Evolutionary conservation across 306 rosid genomes (phyloP), one percentile per base, ranked within the genome.

Genomic region (Dalbergia cultrata): DNA sequence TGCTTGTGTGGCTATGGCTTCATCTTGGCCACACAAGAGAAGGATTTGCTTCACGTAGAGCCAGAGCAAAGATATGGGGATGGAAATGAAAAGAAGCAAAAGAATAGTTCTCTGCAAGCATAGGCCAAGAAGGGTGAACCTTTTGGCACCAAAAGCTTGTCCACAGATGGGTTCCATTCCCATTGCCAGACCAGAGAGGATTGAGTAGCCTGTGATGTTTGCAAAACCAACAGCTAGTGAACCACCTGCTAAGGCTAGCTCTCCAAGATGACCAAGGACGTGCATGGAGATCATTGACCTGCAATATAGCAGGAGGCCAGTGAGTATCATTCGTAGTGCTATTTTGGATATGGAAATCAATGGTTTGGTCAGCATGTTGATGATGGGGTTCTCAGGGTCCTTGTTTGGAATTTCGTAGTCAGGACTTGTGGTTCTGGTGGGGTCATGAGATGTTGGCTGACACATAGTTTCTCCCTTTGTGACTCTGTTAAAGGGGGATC

Each of bases 141-240:
- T 88, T 43, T 88, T 91, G 69, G 97, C 97, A 17, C 99, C 99
- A 65, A 89, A 95, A 33, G 99, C 97, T 81, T 95, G 99, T 5
- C 91, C 91, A 41, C 97, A 95, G 79, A 95, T 88, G 5, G 99
- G 97, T 44, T 93, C 98, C 97, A 95, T 95, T n/a, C 98, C 98
- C 16, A 91, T 81, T 10, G 98, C 97, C 0, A 95, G 91, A 11
- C 99, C 99, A 1, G 98, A 90, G 54, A 95, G 93, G 19, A 95
- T 88, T 1, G 98, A 95, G 80, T 95, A 95, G 13, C 99, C 99
- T 12, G 97, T 91, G 87, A 95, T 95, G 93, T 91, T 93, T 9
- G 97, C 97, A 8, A 95, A 95, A 16, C 93, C 97, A 16, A 91
- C 49, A 0, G 97, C 99, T 0, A 93, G 87, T 3, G 99, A 91